Percentiles rank a stretch among this genome's conserved stretches.
Evolutionary conservation across 73 alveolate genomes (phyloP).

Genomic region (Tetrahymena elliotti): DNA sequence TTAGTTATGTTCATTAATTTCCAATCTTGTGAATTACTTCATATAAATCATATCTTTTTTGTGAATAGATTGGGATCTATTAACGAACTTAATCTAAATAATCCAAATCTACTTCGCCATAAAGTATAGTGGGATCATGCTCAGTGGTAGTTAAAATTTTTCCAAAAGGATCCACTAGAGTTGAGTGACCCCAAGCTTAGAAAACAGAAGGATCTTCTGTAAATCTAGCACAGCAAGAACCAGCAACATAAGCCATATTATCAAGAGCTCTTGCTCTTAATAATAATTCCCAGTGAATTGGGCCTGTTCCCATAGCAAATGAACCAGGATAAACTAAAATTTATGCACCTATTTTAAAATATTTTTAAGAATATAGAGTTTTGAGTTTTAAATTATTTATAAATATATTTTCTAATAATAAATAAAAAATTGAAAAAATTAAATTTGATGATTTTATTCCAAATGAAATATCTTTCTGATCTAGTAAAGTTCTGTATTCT

Average conservation of each 20-base stretch:
- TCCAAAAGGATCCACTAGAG: constrained; percentile 82
- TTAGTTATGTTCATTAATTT: not conserved
- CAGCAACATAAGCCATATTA: constrained; percentile 72
- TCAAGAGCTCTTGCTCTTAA: constrained; percentile 90
- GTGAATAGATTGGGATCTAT: constrained; percentile 55
- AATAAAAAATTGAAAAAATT: not conserved
- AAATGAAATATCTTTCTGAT: not conserved
- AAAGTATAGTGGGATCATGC: constrained; percentile 56
- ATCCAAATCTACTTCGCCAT: constrained; percentile 60
- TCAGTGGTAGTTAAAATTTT: constrained; percentile 57
- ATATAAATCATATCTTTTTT: constrained; percentile 68
- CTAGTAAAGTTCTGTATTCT: not conserved
- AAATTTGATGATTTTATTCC: not conserved
- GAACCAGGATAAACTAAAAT: constrained; percentile 85
- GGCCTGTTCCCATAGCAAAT: constrained; percentile 87
- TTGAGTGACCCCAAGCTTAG: constrained; percentile 76
- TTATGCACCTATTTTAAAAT: constrained; percentile 52
- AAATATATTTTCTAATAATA: not conserved
- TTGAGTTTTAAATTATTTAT: too few relatives aligned
- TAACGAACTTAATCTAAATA: constrained; percentile 51
- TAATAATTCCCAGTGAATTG: constrained; percentile 85
- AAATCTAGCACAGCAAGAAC: constrained; percentile 84
- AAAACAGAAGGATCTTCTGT: constrained; percentile 48
- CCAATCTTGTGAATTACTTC: constrained; percentile 12
- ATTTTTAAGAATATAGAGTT: too few relatives aligned